Conservation (phyloP, 1,139 yeast species). For the Kodamaea suecica region DNA sequence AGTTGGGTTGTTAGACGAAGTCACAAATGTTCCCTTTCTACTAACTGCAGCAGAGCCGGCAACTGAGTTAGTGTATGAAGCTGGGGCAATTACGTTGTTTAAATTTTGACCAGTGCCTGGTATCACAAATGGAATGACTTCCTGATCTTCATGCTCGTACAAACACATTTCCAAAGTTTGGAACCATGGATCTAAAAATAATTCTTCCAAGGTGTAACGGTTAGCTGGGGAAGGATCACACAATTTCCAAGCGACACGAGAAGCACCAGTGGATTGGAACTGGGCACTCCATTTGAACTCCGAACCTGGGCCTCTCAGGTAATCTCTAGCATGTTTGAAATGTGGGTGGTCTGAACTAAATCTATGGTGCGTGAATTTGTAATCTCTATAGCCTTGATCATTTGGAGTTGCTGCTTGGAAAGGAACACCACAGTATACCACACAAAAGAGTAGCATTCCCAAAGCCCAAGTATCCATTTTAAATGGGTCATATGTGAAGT, state of each 20-base stretch:
- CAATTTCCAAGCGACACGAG: conserved; percentile 72
- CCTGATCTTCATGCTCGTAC: conserved; percentile 51
- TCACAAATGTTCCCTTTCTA: conserved; percentile 28
- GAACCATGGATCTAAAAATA: conserved; percentile 68
- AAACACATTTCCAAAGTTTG: conserved; percentile 57
- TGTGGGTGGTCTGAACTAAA: conserved; percentile 49
- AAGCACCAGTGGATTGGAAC: conserved; percentile 56
- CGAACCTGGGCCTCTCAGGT: conserved; percentile 57
- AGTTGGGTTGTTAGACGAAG: conserved; percentile 10
- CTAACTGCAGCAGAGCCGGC: conserved; percentile 23
- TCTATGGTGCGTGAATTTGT: conserved; percentile 49
- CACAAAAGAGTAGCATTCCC: conserved; percentile 62
- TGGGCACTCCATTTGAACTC: conserved; percentile 65
- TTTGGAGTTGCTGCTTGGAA: conserved; percentile 50
- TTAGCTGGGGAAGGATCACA: conserved; percentile 59
- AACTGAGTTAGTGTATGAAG: conserved; percentile 19
- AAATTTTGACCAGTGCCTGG: conserved; percentile 22
- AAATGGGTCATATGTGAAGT: conserved; percentile 60
- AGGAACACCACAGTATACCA: conserved; percentile 60
- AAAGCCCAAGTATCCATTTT: conserved; percentile 72
- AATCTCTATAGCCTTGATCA: conserved; percentile 60
- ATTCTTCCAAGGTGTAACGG: conserved; percentile 52
- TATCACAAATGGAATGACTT: conserved; percentile 37
- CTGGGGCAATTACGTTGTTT: conserved; percentile 9
- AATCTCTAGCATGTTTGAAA: conserved; percentile 49